Evolutionary conservation across 169 alveolate species (phyloP).

Genomic region (Plasmodium yoelii): DNA sequence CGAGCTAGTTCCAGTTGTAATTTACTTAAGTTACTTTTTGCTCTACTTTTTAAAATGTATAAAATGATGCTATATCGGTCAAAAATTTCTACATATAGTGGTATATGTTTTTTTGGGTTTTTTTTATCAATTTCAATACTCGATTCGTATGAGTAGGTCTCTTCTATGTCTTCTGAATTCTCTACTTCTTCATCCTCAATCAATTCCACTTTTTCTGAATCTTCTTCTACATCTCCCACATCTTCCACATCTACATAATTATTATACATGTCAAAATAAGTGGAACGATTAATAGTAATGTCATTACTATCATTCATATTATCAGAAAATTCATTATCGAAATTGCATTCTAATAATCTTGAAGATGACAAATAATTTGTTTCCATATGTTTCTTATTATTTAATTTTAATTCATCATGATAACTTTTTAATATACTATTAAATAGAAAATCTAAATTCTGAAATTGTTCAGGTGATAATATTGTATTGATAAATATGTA

Average conservation of each 20-base stretch:
- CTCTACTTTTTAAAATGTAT: slow-evolving; percentile 89
- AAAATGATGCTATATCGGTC: slow-evolving; percentile 90
- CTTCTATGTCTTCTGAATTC: background rate
- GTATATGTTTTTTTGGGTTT: slow-evolving; percentile 10
- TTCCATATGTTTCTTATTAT: slow-evolving; percentile 7
- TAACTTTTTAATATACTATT: slow-evolving; percentile 48
- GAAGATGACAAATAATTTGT: background rate
- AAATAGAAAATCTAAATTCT: slow-evolving; percentile 86
- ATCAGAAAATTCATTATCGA: background rate
- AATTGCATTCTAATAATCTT: background rate
- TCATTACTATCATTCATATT: background rate
- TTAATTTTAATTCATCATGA: slow-evolving; percentile 47
- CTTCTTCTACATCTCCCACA: slow-evolving; percentile 19
- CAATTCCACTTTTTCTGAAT: background rate
- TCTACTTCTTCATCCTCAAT: background rate
- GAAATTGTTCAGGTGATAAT: slow-evolving; percentile 86
- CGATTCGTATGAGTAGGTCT: background rate
- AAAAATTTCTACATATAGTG: slow-evolving; percentile 81
- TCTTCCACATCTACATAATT: slow-evolving; percentile 27
- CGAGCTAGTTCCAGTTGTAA: slow-evolving; percentile 87
- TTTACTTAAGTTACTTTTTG: slow-evolving; percentile 83
- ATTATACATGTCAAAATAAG: slow-evolving; percentile 37
- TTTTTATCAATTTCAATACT: background rate
- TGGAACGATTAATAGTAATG: background rate
- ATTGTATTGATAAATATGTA: slow-evolving; percentile 88